Evolutionary conservation across 495 filamentous ascomycete species (phyloP), one percentile per base, ranked within the genome.

Genomic region (Sordaria brevicollis): DNA sequence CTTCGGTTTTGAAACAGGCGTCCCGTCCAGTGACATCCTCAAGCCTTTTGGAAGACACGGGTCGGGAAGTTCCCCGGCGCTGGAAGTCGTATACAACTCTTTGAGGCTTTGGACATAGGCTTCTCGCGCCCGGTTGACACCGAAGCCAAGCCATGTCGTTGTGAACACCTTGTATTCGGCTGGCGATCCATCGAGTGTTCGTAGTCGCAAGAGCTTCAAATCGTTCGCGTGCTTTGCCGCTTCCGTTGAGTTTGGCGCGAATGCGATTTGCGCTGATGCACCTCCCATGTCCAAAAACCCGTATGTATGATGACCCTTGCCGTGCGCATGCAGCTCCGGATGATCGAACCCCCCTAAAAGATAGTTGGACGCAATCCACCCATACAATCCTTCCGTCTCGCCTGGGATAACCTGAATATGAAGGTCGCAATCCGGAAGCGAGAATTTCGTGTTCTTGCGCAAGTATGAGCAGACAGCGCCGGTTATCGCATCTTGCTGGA

Each of bases 291-390:
- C 95, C 67, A 99, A 80, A 77, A 99, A 99, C 0, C 95, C 95
- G 78, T 98, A 99, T 0, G 95, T 99, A 75, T 95, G 91, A 74
- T 98, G 95, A 31, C 88, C 90, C 74, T 97, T 93, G 19, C 93
- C 93, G 72, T 88, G 87, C 21, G 79, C 77, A 73, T 96, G 92
- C 31, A 86, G 81, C 33, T 87, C 83, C 0, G 93, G 91, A n/a
- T 85, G 79, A 77, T 98, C 91, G 72, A 98, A 98, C 2, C 93
- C 93, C n/a, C 92, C 93, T 36, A 99, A 82, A 21, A 99, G 81
- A 76, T 98, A 99, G 76, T 99, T 99, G n/a, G 94, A 89, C 37
- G 95, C 95, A 72, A 98, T 90, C 95, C 95, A 99, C n/a, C 95
- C 95, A 73, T 98, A 99, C 43, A 99, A 79, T 19, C 94, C 95